Evolutionary conservation across 306 rosid species (phyloP).

Genomic region (Fragaria iinumae): DNA sequence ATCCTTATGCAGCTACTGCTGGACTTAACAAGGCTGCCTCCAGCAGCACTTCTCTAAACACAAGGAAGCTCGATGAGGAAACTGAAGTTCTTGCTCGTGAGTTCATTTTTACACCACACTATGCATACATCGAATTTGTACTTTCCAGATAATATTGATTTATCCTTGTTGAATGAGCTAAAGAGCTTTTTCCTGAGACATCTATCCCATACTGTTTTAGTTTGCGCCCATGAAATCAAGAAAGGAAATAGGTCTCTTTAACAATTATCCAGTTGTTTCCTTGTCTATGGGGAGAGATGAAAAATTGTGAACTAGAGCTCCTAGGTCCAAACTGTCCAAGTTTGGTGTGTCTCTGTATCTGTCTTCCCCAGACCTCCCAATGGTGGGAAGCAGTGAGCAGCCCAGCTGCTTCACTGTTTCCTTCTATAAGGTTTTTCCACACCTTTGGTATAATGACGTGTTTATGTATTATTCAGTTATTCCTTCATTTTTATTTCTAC

Average conservation of each 20-base stretch:
- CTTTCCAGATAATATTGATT: background rate
- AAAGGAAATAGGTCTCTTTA: background rate
- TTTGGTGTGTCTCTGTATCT: background rate
- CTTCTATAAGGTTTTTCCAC: background rate
- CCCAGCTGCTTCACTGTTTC: background rate
- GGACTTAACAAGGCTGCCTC: constrained; percentile 84
- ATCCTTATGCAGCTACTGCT: constrained; percentile 51
- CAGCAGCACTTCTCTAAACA: constrained; percentile 75
- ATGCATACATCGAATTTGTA: background rate
- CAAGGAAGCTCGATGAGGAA: constrained; percentile 88
- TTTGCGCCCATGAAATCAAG: background rate
- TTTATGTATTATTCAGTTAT: background rate
- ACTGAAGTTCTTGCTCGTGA: constrained; percentile 78
- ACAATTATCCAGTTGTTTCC: background rate
- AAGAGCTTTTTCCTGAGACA: background rate
- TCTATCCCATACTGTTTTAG: background rate
- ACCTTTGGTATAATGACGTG: background rate
- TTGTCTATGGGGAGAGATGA: too few species aligned
- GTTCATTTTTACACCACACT: constrained; percentile 16
- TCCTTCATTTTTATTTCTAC: background rate
- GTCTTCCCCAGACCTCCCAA: background rate
- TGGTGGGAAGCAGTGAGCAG: background rate
- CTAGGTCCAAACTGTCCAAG: background rate
- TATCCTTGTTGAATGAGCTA: background rate
- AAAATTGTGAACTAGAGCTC: background rate